Conservation (phyloP, 176 grass and related monocot species). For the Rhynchospora pubera region DNA sequence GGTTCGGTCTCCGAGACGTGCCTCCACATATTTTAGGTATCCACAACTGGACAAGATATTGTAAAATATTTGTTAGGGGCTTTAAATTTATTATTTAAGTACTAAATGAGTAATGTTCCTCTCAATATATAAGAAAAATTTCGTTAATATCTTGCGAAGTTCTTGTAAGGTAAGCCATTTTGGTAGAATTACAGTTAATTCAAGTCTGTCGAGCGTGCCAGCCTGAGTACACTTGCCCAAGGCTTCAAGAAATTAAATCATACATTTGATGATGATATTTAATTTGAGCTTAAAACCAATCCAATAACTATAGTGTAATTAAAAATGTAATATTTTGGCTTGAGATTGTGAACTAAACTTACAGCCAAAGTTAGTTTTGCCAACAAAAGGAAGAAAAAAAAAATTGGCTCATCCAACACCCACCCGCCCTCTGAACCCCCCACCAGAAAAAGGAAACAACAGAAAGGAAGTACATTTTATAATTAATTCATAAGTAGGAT, state of each 20-base stretch:
- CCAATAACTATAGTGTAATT: background rate
- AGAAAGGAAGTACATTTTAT: background rate
- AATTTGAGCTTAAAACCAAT: background rate
- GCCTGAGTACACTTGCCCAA: background rate
- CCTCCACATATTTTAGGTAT: slow-evolving; percentile 95
- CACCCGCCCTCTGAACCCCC: background rate
- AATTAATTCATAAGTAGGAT: background rate
- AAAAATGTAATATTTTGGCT: background rate
- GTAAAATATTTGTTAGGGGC: background rate
- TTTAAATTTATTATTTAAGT: background rate
- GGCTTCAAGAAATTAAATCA: background rate
- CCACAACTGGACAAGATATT: slow-evolving; percentile 29
- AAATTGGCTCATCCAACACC: background rate
- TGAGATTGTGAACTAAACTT: background rate
- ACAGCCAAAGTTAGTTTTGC: background rate
- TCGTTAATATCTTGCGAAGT: background rate
- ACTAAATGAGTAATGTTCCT: background rate
- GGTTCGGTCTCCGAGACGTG: slow-evolving; percentile 67
- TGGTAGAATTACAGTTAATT: background rate
- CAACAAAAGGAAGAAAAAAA: background rate
- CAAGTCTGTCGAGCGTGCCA: background rate
- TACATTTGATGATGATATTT: background rate
- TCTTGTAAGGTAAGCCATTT: background rate
- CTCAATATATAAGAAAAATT: background rate
- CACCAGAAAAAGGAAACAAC: background rate